A percentile compares a stretch with the other conserved stretches of the same genome.
Evolutionary conservation across 1,284 basidiomycete genomes (phyloP).

Genomic region (Agroathelia rolfsii): DNA sequence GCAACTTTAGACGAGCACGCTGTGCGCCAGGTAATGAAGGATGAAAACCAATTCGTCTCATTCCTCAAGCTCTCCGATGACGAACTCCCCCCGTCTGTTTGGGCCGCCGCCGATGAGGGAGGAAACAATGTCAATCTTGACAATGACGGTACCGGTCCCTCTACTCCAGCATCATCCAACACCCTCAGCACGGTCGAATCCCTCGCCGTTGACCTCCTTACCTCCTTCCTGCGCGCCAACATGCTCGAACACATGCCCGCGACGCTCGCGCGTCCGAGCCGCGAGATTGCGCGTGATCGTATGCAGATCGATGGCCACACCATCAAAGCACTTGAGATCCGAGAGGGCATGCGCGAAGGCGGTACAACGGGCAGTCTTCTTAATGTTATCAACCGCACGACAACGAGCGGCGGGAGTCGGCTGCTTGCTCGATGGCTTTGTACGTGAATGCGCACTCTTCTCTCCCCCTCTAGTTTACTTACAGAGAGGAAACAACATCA

Average conservation of each 20-base stretch:
- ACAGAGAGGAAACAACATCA: slow-evolving; percentile 4
- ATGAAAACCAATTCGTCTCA: slow-evolving; percentile 45
- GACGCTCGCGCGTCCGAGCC: slow-evolving; percentile 48
- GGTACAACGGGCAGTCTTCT: slow-evolving; percentile 69
- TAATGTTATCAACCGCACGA: slow-evolving; percentile 69
- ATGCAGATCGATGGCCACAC: slow-evolving; percentile 93
- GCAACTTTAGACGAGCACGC: slow-evolving; percentile 29
- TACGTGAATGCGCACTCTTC: slow-evolving; percentile 25
- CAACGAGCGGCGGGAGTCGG: slow-evolving; percentile 74
- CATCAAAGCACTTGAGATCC: slow-evolving; percentile 81
- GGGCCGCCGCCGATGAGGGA: slow-evolving; percentile 5
- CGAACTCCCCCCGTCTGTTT: slow-evolving; percentile 6
- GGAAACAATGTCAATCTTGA: too few species aligned
- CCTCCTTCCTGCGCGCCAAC: slow-evolving; percentile 59
- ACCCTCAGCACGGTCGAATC: slow-evolving; percentile 35
- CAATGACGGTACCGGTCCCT: slow-evolving; percentile 6
- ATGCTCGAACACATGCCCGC: slow-evolving; percentile 74
- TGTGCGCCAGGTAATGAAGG: slow-evolving; percentile 33
- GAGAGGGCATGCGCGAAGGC: slow-evolving; percentile 68
- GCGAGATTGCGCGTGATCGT: slow-evolving; percentile 43
- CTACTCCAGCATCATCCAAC: slow-evolving; percentile 8
- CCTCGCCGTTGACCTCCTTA: slow-evolving; percentile 57
- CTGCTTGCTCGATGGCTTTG: slow-evolving; percentile 70
- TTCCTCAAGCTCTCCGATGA: slow-evolving; percentile 23
- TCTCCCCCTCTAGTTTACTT: slow-evolving; percentile 7